Base-by-base conservation (phyloP, 2,329 filamentous ascomycete species). In the Dactylellina leptospora region DNA sequence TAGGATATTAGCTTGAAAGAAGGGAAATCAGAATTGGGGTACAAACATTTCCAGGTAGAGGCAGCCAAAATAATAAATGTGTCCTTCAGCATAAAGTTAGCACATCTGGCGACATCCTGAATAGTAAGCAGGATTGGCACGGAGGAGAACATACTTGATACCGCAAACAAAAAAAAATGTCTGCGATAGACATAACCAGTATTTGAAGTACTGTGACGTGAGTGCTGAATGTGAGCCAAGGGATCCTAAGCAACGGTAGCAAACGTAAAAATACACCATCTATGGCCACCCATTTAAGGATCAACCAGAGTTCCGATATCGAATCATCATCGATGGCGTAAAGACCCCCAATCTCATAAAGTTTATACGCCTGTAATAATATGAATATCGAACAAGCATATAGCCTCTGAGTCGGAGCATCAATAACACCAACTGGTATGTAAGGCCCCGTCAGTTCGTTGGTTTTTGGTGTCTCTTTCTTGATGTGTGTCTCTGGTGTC, bases 261-360 rank as follows among this genome's bases (percentile, higher is more conserved):
- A 90, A 90, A 79, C 96, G 96, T 74, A 97, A 83, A 79, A 93
- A 97, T 22, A 89, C 81, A 72, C 90, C 90, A 81, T 99, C 95
- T 74, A 99, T 86, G 66, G 88, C 84, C 74, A 91, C 86, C 95
- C 95, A 99, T 85, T 97, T 99, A 78, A 96, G 82, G 78, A 97
- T 97, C 51, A 93, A 85, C 85, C 88, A 90, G 73, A 95, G 51
- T 47, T 76, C 75, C 8, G 75, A 75, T 61, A 77, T 88, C n/a
- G 93, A 96, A 77, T 92, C 89, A 74, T 96, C 91, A 74, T 93
- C 90, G 64, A 93, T 88, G 30, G 75, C 58, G 48, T 76, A 76
- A 8, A 77, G 63, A 33, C 72, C 71, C 33, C 74, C 68, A 18
- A 76, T 63, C 82, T 99, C 92, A 80, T 92, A 96, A 30, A 95